Evolutionary conservation across 2,329 filamentous ascomycete species (phyloP), one percentile per base, ranked within the genome.

Genomic region (Ophiocordyceps australis): DNA sequence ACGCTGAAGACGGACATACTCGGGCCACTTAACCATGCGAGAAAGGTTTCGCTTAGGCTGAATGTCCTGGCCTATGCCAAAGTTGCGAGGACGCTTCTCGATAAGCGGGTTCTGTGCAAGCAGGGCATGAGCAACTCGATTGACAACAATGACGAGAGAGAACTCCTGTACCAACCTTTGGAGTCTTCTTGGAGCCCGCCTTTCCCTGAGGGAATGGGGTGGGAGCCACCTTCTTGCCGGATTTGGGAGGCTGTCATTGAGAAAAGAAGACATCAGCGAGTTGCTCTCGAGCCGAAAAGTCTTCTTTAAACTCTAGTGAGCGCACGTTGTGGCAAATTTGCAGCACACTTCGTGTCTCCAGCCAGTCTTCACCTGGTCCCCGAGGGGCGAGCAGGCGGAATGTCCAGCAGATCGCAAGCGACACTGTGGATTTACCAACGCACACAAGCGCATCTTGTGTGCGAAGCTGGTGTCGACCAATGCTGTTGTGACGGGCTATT

Each of bases 221-320:
- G 57, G 89, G 68, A 50, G 89, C 89, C 63, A 81, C 76, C 73
- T 94, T 95, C 80, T 94, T 95, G 70, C 83, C 83, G 52, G 67
- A 56, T 69, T 95, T 98, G 57, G 86, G 80, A 78, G 89, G 82
- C 89, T 95, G 68, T 95, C 85, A 95, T 95, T 89, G 86, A 95
- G 86, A 82, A 91, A 85, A 89, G 79, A 92, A 82, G 75, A 81
- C 65, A 82, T 92, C 79, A 94, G 83, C 77, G 61, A 69, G 65
- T 72, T 70, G 74, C 69, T 75, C 75, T 19, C 17, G 65, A 67
- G 74, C 72, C 60, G 59, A 62, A 61, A 63, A 65, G 66, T 79
- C 76, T 82, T 79, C 74, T 76, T 72, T 77, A 61, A 78, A 77
- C 82, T 92, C 82, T 91, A 91, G 62, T 75, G 81, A 89, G 77